Evolutionary conservation across 2,329 filamentous ascomycete species (phyloP).

Genomic region (Fusarium sp.): DNA sequence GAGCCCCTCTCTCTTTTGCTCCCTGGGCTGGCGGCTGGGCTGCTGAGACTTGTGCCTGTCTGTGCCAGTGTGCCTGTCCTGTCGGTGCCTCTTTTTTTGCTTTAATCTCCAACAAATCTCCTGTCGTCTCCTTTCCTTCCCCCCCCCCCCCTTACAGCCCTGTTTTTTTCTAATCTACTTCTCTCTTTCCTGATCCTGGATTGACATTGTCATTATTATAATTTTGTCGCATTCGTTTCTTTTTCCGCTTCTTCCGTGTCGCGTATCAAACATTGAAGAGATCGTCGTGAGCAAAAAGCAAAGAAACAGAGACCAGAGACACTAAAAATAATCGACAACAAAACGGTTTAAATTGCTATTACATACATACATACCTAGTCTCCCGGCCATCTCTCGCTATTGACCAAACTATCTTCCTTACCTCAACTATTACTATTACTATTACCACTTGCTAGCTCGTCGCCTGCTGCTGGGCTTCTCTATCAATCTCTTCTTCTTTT

Average conservation of each 20-base stretch:
- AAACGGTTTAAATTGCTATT: constrained; percentile 27
- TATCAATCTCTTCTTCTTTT: constrained; percentile 9
- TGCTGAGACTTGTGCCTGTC: constrained; percentile 34
- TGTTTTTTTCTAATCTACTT: background rate
- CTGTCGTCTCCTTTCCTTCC: constrained; percentile 6
- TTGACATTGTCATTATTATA: constrained; percentile 1
- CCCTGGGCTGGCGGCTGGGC: background rate
- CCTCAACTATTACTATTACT: constrained; percentile 7
- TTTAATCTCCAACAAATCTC: constrained; percentile 35
- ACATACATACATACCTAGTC: constrained; percentile 27
- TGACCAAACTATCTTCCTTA: background rate
- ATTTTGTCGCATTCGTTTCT: background rate
- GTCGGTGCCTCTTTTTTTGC: constrained; percentile 18
- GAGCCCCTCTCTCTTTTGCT: background rate
- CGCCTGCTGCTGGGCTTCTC: constrained; percentile 10
- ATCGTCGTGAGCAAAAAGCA: background rate
- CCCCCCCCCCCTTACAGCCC: background rate
- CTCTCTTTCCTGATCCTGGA: constrained; percentile 1
- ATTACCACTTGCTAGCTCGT: constrained; percentile 28
- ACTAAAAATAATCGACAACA: constrained; percentile 18
- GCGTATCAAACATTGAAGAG: background rate
- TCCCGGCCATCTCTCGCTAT: constrained; percentile 10
- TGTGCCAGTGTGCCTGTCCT: constrained; percentile 20
- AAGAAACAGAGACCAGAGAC: background rate
- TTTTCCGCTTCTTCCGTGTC: constrained; percentile 1